Base-by-base conservation (phyloP, 2,329 filamentous ascomycete genomes). In the Beauveria bassiana region DNA sequence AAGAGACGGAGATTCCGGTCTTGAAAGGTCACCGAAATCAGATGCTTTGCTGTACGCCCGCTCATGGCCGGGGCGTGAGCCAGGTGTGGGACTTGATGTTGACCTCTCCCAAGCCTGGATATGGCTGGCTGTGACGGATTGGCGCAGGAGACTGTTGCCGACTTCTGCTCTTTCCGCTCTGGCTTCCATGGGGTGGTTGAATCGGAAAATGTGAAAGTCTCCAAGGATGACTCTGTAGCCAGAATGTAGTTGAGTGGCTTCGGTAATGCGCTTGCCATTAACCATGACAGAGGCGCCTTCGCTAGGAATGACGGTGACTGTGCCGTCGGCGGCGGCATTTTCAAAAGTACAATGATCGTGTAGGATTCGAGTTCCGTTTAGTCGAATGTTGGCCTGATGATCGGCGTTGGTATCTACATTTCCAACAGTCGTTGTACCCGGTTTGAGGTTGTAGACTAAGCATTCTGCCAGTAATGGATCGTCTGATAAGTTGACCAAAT, bases 201-300 rank as follows among this genome's bases (percentile, higher is more conserved):
- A 99, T 61, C 95, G 84, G 77, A 99, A 98, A 64, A 99, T 99
- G 73, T 99, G 95, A 68, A 99, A 99, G 74, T 99, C 95, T 46
- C 95, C 95, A 10, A 99, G 80, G 65, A 99, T 99, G 59, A 99
- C 90, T 64, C 95, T 89, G 72, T 93, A 96, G 6, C 95, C 95
- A 69, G 93, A 97, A 70, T 93, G 88, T 49, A 99, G 80, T 66
- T 92, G 85, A 66, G 88, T 92, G 1, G 93, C 87, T 69, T 93
- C 92, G 59, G 92, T 86, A 59, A 98, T 90, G 20, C 93, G 89
- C 66, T 93, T 85, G 62, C 95, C 95, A 69, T 99, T 99, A 58
- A 99, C 91, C 95, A 99, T 99, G 62, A 99, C 91, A 12, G 93
- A 91, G 1, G 95, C 95, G n/a, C 91, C 91, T 68, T 96, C 91